phyloP scores from a whole-genome alignment of 305 asterid species.

The Ruellia speciosa region DNA sequence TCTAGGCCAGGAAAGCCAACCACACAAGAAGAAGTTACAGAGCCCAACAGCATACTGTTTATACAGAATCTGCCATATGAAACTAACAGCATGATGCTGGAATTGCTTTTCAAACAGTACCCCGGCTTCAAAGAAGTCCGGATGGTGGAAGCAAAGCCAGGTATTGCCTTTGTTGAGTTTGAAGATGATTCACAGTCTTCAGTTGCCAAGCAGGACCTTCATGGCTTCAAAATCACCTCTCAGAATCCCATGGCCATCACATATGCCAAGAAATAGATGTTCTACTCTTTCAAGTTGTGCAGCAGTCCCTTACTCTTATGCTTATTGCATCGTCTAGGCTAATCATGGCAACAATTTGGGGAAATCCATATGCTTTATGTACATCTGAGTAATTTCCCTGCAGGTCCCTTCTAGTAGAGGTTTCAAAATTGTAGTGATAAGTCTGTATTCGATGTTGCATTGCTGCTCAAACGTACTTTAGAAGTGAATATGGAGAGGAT shows the following conservation, averaged over 20 bases:
- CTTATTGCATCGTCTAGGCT: too few relatives aligned
- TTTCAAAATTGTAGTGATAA: too few relatives aligned
- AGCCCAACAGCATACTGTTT: constrained; percentile 83
- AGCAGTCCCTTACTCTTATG: too few relatives aligned
- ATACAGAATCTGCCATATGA: constrained; percentile 81
- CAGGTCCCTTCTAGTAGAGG: too few relatives aligned
- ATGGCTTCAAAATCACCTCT: constrained; percentile 82
- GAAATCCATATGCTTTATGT: too few relatives aligned
- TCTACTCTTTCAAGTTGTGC: too few relatives aligned
- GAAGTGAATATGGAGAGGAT: too few relatives aligned
- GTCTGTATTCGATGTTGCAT: too few relatives aligned
- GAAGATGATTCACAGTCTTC: constrained; percentile 80
- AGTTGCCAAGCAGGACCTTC: constrained; percentile 92
- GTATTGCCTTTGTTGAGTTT: constrained; percentile 87
- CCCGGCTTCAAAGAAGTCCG: constrained; percentile 93
- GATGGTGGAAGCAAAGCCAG: constrained; percentile 91
- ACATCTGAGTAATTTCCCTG: too few relatives aligned
- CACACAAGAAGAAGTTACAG: constrained; percentile 50
- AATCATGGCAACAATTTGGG: too few relatives aligned
- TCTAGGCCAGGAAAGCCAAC: constrained; percentile 51
- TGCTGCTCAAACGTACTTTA: too few relatives aligned
- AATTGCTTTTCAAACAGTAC: constrained; percentile 83
- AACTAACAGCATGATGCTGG: constrained; percentile 82
- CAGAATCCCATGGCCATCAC: constrained; percentile 84
- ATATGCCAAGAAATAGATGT: constrained; percentile 63